Conservation (phyloP, 2,329 filamentous ascomycete genomes). For the Rutstroemia sydowiana region DNA sequence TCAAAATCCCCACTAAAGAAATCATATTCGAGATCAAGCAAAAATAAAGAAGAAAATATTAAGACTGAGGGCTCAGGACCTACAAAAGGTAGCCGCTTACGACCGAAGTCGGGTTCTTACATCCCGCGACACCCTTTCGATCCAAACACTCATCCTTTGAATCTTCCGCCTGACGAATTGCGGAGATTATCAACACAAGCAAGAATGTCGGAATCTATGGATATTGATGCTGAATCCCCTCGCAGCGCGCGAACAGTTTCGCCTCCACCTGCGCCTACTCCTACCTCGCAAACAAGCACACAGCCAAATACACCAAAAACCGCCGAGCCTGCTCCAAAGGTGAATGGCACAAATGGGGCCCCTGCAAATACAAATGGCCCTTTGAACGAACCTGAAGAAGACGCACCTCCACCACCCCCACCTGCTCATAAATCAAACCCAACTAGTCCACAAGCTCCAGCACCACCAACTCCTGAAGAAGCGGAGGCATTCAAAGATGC, state of each 20-base stretch:
- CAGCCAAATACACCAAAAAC: conserved; percentile 19
- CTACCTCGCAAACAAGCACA: conserved; percentile 15
- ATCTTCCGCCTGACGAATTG: conserved; percentile 82
- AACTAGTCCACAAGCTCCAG: conserved; percentile 47
- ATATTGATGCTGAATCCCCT: conserved; percentile 60
- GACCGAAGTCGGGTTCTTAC: conserved; percentile 22
- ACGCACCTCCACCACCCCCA: conserved; percentile 49
- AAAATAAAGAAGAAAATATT: conserved; percentile 23
- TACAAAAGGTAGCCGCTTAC: conserved; percentile 25
- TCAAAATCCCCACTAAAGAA: conserved; percentile 29
- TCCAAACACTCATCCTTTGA: conserved; percentile 75
- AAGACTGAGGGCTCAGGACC: conserved; percentile 23
- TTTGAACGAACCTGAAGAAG: conserved; percentile 16
- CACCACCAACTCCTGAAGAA: conserved; percentile 48
- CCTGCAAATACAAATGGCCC: conserved; percentile 27
- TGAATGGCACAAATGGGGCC: conserved; percentile 33
- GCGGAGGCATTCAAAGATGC: conserved; percentile 87
- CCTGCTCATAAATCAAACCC: conserved; percentile 65
- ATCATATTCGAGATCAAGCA: conserved; percentile 23
- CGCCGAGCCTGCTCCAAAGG: conserved; percentile 34
- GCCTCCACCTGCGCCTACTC: conserved; percentile 41
- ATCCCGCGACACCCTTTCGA: conserved; percentile 42
- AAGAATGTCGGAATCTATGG: conserved; percentile 52
- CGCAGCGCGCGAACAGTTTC: conserved; percentile 41
- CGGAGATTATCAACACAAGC: conserved; percentile 66